Evolutionary conservation across 306 rosid genomes (phyloP).

Genomic region (Casuarina equisetifolia): DNA sequence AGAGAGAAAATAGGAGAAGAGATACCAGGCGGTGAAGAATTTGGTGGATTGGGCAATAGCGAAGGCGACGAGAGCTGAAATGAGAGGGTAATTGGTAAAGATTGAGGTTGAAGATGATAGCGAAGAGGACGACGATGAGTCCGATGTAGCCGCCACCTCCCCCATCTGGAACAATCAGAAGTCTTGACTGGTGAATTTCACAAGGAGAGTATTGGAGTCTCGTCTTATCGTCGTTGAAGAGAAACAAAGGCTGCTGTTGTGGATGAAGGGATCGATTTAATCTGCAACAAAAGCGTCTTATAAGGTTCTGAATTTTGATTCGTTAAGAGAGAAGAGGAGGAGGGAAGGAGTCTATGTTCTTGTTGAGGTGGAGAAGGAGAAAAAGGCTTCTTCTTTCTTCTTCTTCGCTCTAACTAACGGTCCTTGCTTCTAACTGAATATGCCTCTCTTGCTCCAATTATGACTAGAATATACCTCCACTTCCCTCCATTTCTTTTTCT

Average conservation of each 20-base stretch:
- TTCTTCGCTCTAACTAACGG: conserved; percentile 30
- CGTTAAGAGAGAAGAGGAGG: neutral
- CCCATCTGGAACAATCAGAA: conserved; percentile 20
- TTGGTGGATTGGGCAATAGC: conserved; percentile 64
- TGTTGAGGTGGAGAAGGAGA: neutral
- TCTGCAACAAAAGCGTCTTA: neutral
- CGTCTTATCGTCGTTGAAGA: neutral
- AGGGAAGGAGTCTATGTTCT: neutral
- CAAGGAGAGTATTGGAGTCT: neutral
- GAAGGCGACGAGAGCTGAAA: conserved; percentile 65
- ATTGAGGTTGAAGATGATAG: conserved; percentile 38
- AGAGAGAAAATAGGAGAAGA: conserved; percentile 1
- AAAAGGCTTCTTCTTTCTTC: neutral
- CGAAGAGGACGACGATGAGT: conserved; percentile 31
- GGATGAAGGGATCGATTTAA: too few relatives aligned
- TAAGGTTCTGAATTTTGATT: neutral
- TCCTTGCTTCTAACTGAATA: conserved; percentile 34
- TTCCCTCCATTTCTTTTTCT: too few relatives aligned
- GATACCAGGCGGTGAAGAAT: conserved; percentile 63
- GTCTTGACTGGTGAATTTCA: neutral
- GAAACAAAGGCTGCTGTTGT: neutral
- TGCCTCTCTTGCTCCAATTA: conserved; percentile 22
- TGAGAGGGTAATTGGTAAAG: conserved; percentile 69
- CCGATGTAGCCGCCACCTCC: conserved; percentile 25
- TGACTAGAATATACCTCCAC: conserved; percentile 33